Percentiles rank a stretch among this genome's conserved stretches.
phyloP scores from a whole-genome alignment of 345 rosid genomes.

The Eucalyptus guilfoylei region DNA sequence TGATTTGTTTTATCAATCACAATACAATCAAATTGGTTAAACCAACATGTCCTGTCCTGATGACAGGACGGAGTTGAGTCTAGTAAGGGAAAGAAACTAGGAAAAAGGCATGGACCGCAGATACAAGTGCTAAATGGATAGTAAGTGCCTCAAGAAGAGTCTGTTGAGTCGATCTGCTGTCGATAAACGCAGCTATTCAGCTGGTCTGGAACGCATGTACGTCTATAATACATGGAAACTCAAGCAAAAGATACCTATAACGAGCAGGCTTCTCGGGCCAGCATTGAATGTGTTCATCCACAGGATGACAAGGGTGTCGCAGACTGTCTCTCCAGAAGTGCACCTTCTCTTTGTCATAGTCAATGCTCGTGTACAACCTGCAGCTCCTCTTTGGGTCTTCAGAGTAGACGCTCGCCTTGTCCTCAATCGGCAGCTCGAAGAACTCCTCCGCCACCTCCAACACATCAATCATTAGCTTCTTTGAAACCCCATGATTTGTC shows the following conservation, averaged over 20 bases:
- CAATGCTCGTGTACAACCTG: slow-evolving; percentile 4
- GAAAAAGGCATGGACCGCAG: not conserved
- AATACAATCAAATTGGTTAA: not conserved
- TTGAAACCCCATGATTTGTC: slow-evolving; percentile 7
- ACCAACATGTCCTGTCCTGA: not conserved
- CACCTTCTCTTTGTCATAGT: not conserved
- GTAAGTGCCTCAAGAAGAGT: not conserved
- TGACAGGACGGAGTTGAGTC: not conserved
- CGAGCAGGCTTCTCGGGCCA: not conserved
- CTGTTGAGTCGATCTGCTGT: not conserved
- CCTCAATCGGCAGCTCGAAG: not conserved
- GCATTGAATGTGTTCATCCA: not conserved
- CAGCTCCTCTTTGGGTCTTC: slow-evolving; percentile 2
- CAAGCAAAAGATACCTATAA: not conserved
- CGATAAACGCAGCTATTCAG: not conserved
- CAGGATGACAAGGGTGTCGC: slow-evolving; percentile 2
- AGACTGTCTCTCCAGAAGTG: slow-evolving; percentile 1
- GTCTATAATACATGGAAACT: not conserved
- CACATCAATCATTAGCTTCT: not conserved
- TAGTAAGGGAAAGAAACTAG: not conserved
- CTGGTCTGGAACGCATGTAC: not conserved
- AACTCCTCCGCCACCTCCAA: slow-evolving; percentile 1
- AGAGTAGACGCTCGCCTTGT: not conserved
- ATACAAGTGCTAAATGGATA: not conserved
- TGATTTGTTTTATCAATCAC: not conserved